Base-by-base conservation (phyloP, 1,139 yeast species). In the Hansenula lynferdii region DNA sequence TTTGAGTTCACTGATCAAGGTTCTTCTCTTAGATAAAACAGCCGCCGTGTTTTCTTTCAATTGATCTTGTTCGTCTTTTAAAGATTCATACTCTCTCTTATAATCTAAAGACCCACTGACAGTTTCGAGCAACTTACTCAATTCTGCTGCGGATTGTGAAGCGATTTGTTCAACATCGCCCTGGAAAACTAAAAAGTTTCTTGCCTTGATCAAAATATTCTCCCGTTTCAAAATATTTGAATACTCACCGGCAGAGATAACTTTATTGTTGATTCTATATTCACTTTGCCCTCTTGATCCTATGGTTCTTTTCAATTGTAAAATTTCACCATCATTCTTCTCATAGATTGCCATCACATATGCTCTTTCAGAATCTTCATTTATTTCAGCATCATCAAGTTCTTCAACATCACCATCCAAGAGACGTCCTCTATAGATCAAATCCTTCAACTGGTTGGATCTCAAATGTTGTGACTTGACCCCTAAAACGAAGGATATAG, bases 131-230 rank as follows among this genome's bases (percentile, higher is more conserved):
- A 90, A 62, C 35, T 66, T 71, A 4, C 95, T 77, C 44, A 92
- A 68, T 35, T 87, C 96, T 31, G 64, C 62, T 0, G 97, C 78
- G 0, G 92, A 79, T 57, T 90, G 96, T 2, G 95, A 75, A 0
- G 98, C 98, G 37, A 92, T 81, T 50, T 83, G 84, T 58, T 92
- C 98, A 35, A 92, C 95, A 57, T 92, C 97, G 41, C 98, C 98
- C 65, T 92, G 98, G 58, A 92, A 90, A 14, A 94, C 97, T 46
- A 92, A 65, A 56, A 92, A 92, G 60, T 94, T 90, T 53, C 90
- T 76, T 2, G 97, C 97, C 56, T 85, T 86, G 48, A 89, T 84
- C 45, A 90, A 65, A 42, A 94, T 89, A 53, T 86, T 85, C 56
- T 90, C 95, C n/a, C 69, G 67, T 48, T 84, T 85, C 53, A 94